Evolutionary conservation across 257 asterid genomes (phyloP).

Genomic region (Solanum arcanum): DNA sequence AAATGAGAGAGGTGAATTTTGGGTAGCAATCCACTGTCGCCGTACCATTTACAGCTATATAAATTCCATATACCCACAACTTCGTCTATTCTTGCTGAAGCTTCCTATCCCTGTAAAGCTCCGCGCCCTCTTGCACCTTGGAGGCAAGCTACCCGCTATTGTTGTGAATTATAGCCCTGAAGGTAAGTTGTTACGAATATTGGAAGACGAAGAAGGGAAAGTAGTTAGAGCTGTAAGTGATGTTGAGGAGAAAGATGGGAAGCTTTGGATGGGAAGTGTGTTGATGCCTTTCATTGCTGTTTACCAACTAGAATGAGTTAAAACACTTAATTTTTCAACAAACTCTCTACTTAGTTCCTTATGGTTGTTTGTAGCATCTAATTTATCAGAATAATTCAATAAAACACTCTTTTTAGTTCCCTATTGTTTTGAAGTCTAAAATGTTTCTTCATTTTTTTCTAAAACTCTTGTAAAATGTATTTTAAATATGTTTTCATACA

Average conservation of each 20-base stretch:
- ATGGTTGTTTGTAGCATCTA: not conserved
- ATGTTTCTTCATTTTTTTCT: not conserved
- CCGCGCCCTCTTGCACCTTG: conserved; percentile 60
- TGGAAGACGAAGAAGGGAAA: conserved; percentile 80
- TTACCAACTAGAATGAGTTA: conserved; percentile 28
- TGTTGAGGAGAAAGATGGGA: conserved; percentile 83
- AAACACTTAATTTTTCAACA: not conserved
- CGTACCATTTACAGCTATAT: conserved; percentile 43
- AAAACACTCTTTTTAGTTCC: not conserved
- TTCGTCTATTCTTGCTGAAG: conserved; percentile 46
- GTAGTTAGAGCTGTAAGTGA: conserved; percentile 78
- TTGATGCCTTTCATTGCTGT: conserved; percentile 74
- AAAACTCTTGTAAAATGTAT: not conserved
- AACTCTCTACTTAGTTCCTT: not conserved
- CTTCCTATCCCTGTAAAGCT: conserved; percentile 62
- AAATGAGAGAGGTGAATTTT: conserved; percentile 72
- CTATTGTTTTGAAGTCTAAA: not conserved
- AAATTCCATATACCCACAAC: conserved; percentile 30
- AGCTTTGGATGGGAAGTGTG: conserved; percentile 96
- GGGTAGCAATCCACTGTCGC: conserved; percentile 84
- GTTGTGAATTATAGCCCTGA: conserved; percentile 66
- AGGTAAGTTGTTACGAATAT: conserved; percentile 49
- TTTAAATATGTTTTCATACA: not conserved
- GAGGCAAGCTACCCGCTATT: conserved; percentile 48
- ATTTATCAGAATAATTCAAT: not conserved